phyloP scores from a whole-genome alignment of 2,329 filamentous ascomycete species.

The Colletotrichum sansevieriae region DNA sequence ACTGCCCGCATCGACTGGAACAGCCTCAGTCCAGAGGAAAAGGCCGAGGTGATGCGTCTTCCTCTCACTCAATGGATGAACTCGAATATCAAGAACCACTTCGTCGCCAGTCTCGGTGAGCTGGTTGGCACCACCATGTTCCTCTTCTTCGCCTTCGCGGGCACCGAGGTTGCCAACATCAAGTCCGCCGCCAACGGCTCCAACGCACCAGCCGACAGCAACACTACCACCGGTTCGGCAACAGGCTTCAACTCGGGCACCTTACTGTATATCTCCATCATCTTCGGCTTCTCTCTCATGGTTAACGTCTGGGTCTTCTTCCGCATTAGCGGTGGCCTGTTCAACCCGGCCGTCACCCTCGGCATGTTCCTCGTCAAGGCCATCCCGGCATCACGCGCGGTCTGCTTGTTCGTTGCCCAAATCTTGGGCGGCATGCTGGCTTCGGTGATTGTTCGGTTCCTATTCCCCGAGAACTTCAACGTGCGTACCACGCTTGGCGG shows the following conservation, averaged over 20 bases:
- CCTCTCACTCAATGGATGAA: slow-evolving; percentile 63
- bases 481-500: slow-evolving; percentile 56
- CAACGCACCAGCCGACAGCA: slow-evolving; percentile 41
- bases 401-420: slow-evolving; percentile 64
- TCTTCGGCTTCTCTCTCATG: slow-evolving; percentile 58
- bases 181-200: slow-evolving; percentile 48
- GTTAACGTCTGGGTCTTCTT: slow-evolving; percentile 64
- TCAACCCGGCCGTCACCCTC: slow-evolving; percentile 60
- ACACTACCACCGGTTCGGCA: slow-evolving; percentile 57
- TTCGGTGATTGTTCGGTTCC: slow-evolving; percentile 55
- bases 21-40: slow-evolving; percentile 54
- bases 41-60: slow-evolving; percentile 58
- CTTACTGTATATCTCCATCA: slow-evolving; percentile 57
- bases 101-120: slow-evolving; percentile 54
- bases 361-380: slow-evolving; percentile 65
- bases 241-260: slow-evolving; percentile 60
- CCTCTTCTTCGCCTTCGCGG: slow-evolving; percentile 58
- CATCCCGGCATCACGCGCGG: slow-evolving; percentile 59
- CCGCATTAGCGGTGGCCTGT: slow-evolving; percentile 56
- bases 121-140: slow-evolving; percentile 59
- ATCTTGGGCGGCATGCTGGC: slow-evolving; percentile 61
- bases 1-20: slow-evolving; percentile 53
- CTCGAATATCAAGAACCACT: slow-evolving; percentile 59
- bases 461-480: slow-evolving; percentile 60
- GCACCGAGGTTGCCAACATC: slow-evolving; percentile 56